Percentiles rank a stretch among this genome's conserved stretches.
phyloP scores from a whole-genome alignment of 805 yeast species.

The Saccharomyces paradoxus region DNA sequence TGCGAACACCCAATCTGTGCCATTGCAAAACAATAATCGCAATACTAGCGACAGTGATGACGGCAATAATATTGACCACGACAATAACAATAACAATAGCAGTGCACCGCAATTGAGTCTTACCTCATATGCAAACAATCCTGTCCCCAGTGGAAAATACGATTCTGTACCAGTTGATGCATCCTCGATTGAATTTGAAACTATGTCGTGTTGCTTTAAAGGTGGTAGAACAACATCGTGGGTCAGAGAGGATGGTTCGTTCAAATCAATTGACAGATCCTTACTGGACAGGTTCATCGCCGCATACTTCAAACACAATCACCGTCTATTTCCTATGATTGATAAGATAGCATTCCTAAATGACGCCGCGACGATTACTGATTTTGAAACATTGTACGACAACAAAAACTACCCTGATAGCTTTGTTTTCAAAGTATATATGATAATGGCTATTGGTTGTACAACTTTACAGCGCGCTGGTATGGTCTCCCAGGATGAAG shows the following conservation, averaged over 20 bases:
- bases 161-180: slow-evolving; percentile 26
- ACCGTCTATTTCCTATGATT: slow-evolving; percentile 38
- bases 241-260: slow-evolving; percentile 20
- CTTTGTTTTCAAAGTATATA: slow-evolving; percentile 39
- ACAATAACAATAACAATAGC: not conserved
- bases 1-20: not conserved
- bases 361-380: slow-evolving; percentile 25
- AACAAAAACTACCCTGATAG: slow-evolving; percentile 17
- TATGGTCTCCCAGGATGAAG: slow-evolving; percentile 30
- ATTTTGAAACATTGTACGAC: slow-evolving; percentile 24
- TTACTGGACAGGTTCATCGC: slow-evolving; percentile 33
- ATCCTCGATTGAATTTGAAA: slow-evolving; percentile 26
- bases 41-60: not conserved
- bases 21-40: not conserved
- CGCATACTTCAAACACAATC: slow-evolving; percentile 40
- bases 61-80: slow-evolving; percentile 1
- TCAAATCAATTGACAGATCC: slow-evolving; percentile 26
- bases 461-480: slow-evolving; percentile 40
- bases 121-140: slow-evolving; percentile 3
- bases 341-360: slow-evolving; percentile 33
- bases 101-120: slow-evolving; percentile 3
- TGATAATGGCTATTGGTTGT: slow-evolving; percentile 50
- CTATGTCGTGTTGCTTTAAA: slow-evolving; percentile 24
- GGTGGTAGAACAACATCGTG: slow-evolving; percentile 26
- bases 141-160: not conserved